phyloP scores from a whole-genome alignment of 345 rosid genomes.

The Crucihimalaya himalaica region DNA sequence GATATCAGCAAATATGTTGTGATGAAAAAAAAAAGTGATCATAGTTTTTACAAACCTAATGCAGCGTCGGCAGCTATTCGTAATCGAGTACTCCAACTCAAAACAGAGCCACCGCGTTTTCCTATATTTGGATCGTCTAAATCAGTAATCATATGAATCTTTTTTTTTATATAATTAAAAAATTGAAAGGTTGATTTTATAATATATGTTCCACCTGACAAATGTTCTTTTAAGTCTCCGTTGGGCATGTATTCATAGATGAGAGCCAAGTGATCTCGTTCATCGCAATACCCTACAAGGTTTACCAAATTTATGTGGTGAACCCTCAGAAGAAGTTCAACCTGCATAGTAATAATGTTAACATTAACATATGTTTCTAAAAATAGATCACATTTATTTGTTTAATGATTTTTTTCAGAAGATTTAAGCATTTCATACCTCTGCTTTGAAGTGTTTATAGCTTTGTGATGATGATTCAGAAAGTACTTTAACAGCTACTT shows the following conservation, averaged over 20 bases:
- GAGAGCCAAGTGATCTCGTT: conserved; percentile 30
- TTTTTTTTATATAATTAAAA: too few species aligned
- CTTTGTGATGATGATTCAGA: background rate
- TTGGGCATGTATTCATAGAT: conserved; percentile 45
- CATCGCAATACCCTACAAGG: conserved; percentile 42
- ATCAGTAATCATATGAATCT: too few species aligned
- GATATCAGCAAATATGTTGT: too few species aligned
- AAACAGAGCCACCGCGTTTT: background rate
- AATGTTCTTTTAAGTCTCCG: background rate
- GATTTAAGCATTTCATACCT: conserved; percentile 3
- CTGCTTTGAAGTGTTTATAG: background rate
- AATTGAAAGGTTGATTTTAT: too few species aligned
- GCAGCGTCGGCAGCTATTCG: conserved; percentile 44
- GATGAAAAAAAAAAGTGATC: too few species aligned
- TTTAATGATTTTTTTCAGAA: background rate
- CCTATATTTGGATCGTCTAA: too few species aligned
- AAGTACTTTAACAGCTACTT: conserved; percentile 15
- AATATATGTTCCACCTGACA: too few species aligned
- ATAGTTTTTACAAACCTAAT: too few species aligned
- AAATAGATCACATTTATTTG: background rate
- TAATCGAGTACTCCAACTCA: conserved; percentile 42
- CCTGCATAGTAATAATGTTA: conserved; percentile 15
- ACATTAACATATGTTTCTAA: background rate
- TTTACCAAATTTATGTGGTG: conserved; percentile 42
- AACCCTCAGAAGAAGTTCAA: conserved; percentile 37